Percentiles rank a stretch among this genome's conserved stretches.
These are phyloP conservation scores for Marsdenia floribunda DNA, from an alignment of 257 asterid genomes.

Conservation along the genomic window DNA sequence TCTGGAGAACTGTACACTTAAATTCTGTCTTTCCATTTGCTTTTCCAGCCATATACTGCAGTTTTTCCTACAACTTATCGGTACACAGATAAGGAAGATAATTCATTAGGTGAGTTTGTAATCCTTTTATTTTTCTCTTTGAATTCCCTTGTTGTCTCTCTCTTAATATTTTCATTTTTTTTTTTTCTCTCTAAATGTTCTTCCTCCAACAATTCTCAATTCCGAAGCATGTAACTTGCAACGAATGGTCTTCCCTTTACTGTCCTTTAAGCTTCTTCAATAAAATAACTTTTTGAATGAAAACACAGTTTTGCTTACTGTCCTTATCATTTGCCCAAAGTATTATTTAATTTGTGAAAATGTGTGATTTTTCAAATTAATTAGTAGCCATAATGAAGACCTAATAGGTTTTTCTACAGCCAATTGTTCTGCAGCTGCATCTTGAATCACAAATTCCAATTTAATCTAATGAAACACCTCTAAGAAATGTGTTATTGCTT, in stretches of 20 bases:
- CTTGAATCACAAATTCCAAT: background rate
- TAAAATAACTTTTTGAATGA: background rate
- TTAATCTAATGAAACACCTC: background rate
- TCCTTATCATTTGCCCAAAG: background rate
- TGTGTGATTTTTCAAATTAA: background rate
- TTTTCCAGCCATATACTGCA: constrained; percentile 63
- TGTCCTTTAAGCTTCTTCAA: background rate
- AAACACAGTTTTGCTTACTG: background rate
- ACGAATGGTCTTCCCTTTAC: background rate
- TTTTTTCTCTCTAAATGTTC: background rate
- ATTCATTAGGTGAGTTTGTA: constrained; percentile 56
- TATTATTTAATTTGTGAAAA: background rate
- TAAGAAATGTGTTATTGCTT: background rate
- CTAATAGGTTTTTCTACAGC: background rate
- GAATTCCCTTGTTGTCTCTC: too few species aligned
- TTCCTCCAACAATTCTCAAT: background rate
- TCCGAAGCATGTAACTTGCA: background rate
- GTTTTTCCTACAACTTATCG: constrained; percentile 58
- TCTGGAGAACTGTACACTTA: constrained; percentile 8
- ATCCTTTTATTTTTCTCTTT: background rate
- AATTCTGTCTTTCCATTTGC: constrained; percentile 18
- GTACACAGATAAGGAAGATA: constrained; percentile 43
- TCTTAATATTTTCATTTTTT: background rate
- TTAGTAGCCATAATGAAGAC: background rate
- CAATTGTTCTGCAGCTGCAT: background rate